Conservation (phyloP, 192 early-diverging fungal species). For the Linnemannia schmuckeri region DNA sequence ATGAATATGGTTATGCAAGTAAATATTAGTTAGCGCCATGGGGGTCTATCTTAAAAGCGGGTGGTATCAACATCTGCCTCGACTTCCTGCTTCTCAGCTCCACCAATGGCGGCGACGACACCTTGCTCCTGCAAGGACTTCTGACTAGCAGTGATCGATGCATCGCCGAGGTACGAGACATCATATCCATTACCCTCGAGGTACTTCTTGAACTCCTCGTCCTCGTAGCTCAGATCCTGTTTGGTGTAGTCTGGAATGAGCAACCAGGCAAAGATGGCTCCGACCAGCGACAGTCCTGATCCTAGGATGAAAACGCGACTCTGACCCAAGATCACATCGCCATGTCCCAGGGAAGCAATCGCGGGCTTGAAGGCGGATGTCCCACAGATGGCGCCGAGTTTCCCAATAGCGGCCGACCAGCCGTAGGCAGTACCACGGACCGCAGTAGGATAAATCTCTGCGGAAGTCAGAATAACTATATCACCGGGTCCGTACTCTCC, state of each 20-base stretch:
- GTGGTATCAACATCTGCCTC: neutral
- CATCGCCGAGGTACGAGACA: slow-evolving; percentile 19
- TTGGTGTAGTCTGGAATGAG: slow-evolving; percentile 62
- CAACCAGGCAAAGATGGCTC: slow-evolving; percentile 46
- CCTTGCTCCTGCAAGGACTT: neutral
- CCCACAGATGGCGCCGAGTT: slow-evolving; percentile 43
- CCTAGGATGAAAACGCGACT: slow-evolving; percentile 59
- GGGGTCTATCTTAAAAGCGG: neutral
- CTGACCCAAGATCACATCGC: slow-evolving; percentile 43
- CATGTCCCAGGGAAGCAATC: slow-evolving; percentile 31
- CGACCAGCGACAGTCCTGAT: slow-evolving; percentile 56
- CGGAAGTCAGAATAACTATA: slow-evolving; percentile 49
- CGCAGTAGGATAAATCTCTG: slow-evolving; percentile 63
- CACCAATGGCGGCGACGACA: neutral
- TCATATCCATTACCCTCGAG: slow-evolving; percentile 63
- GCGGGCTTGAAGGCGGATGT: slow-evolving; percentile 58
- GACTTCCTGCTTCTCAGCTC: neutral
- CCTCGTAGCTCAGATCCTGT: slow-evolving; percentile 53
- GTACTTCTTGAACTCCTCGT: slow-evolving; percentile 60
- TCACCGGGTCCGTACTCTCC: slow-evolving; percentile 63
- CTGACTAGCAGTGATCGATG: neutral
- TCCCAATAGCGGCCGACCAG: slow-evolving; percentile 56
- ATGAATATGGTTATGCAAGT: neutral
- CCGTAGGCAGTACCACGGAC: slow-evolving; percentile 62
- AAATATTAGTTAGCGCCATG: no score